A percentile compares a stretch with the other conserved stretches of the same genome.
Evolutionary conservation across 345 rosid genomes (phyloP).

Genomic region (Boechera divaricarpa): DNA sequence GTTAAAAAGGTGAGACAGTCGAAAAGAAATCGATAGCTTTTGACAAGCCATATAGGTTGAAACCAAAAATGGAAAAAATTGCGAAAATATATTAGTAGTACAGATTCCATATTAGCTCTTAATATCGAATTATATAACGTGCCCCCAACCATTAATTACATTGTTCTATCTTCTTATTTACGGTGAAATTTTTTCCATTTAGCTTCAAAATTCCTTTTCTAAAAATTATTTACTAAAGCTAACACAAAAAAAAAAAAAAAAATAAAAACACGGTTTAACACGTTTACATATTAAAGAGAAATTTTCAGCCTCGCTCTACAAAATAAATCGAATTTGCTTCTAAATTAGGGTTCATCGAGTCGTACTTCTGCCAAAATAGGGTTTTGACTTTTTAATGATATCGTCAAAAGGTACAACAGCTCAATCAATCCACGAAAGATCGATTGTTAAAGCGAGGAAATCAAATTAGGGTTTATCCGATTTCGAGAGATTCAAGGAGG

Average conservation of each 20-base stretch:
- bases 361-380: not conserved
- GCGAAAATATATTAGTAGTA: too few species aligned
- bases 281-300: not conserved
- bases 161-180: not conserved
- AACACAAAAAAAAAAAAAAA: not conserved
- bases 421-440: constrained; percentile 17
- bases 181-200: not conserved
- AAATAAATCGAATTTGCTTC: constrained; percentile 4
- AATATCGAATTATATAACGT: not conserved
- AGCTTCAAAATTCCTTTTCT: not conserved
- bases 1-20: too few species aligned
- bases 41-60: too few species aligned
- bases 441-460: constrained; percentile 3
- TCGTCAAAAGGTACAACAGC: not conserved
- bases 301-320: not conserved
- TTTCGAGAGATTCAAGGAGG: not conserved
- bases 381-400: not conserved
- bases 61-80: too few species aligned
- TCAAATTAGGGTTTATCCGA: constrained; percentile 25
- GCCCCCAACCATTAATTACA: not conserved
- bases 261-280: not conserved
- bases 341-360: constrained; percentile 25
- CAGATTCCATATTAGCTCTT: not conserved
- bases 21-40: too few species aligned
- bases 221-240: not conserved